Evolutionary conservation across 2,329 filamentous ascomycete species (phyloP), one percentile per base, ranked within the genome.

Genomic region (Bipolaris gigantea): DNA sequence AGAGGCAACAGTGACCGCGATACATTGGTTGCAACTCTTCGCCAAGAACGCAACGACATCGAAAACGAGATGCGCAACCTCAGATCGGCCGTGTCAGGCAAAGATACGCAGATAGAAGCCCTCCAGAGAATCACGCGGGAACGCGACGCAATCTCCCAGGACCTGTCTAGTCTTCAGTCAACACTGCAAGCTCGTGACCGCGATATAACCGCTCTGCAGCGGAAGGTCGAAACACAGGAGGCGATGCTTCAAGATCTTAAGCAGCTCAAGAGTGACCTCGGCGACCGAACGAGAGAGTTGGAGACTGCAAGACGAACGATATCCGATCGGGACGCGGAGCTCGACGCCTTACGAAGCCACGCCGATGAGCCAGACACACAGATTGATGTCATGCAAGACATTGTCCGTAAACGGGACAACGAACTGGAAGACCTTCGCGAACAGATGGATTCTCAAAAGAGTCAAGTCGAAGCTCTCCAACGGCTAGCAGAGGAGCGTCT

Each of bases 351-450:
- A 27, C 61, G 72, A 13, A 61, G 59, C 33, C 69, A 70, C 48
- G 68, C 68, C 21, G 66, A 75, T 34, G 73, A 75, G 50, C 73
- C 73, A 8, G 72, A 69, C 42, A 73, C 74, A 2, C 72, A 75
- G 38, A 61, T 76, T 11, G 73, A 76, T 33, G 73, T 74, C 41
- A 75, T 79, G 54, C 73, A 75, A 30, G 67, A 70, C 36, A 66
- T 80, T 30, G 73, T 79, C 33, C 72, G 73, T 18, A 73, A 79
- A 53, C 74, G 78, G 3, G 74, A 79, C 25, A 61, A 72, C 40
- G 80, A 85, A 51, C 76, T 87, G 2, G 80, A 83, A 45, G 79
- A 83, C 51, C 77, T 83, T 19, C 77, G 82, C 30, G 75, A 79
- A 21, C 78, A 71, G 9, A 59, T 75, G 45, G 71, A 74, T 43